Evolutionary conservation across 2,329 filamentous ascomycete genomes (phyloP), one percentile per base, ranked within the genome.

Genomic region (Colletotrichum viniferum): DNA sequence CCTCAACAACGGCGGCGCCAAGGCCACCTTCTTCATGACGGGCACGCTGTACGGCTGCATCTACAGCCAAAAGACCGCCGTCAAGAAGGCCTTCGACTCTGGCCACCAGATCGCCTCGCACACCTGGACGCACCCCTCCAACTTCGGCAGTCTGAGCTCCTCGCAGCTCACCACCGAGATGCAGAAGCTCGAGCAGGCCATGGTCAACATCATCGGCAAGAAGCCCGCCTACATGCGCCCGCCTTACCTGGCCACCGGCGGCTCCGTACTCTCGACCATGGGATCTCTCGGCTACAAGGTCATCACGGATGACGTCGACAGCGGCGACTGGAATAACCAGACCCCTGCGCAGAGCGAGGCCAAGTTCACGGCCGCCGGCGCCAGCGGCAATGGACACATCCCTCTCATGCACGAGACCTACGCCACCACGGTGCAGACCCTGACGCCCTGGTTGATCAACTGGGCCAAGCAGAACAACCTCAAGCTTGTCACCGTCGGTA

Each of bases 271-370:
- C 63, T 79, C 80, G 21, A 84, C 84, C 16, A 84, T 88, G 84
- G 79, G 79, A 71, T 77, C 82, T 70, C 81, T 92, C 65, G 89
- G 89, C 71, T 92, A 92, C 85, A 90, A 91, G 79, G 87, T 92
- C 79, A 88, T 90, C 79, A 92, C 90, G 78, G 87, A 92, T 79
- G 89, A 92, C 77, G 84, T 93, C 64, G 91, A 93, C 80, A 88
- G 90, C 2, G 88, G 90, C 66, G 91, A 93, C 82, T 92, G 92
- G 86, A 88, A 91, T 79, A 87, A 90, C 67, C 83, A 87, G 74
- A 84, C 86, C 5, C 85, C 89, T 1, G 80, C 83, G 71, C 87
- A 89, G 81, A 88, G 90, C 79, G 85, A 92, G 84, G 83, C 88
- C 78, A 86, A 85, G 78, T 92, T 92, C 83, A 80, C 83, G 76